Percentiles rank a stretch among this genome's conserved stretches.
phyloP scores from a whole-genome alignment of 1,284 basidiomycete species.

The Ustilago crameri region DNA sequence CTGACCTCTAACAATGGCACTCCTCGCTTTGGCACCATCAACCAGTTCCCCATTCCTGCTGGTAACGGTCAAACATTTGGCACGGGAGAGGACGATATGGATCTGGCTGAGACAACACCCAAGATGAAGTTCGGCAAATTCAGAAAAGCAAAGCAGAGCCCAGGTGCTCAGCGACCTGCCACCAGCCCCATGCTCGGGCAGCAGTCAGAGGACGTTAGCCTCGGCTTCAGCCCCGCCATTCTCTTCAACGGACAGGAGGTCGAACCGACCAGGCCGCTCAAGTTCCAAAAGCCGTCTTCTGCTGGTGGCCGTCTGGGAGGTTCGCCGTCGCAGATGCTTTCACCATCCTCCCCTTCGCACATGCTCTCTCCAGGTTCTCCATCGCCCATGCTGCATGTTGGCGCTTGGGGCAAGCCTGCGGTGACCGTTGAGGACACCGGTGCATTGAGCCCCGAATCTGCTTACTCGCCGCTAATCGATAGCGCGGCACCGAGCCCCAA shows the following conservation, averaged over 20 bases:
- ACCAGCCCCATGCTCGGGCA: conserved; percentile 29
- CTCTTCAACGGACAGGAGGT: conserved; percentile 43
- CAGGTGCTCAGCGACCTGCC: conserved; percentile 12
- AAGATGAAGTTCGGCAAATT: conserved; percentile 13
- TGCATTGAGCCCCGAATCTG: conserved; percentile 5
- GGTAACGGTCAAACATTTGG: conserved; percentile 5
- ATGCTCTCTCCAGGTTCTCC: conserved; percentile 22
- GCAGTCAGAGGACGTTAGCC: conserved; percentile 6
- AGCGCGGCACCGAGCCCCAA: conserved; percentile 12
- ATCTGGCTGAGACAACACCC: conserved; percentile 18
- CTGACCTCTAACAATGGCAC: conserved; percentile 29
- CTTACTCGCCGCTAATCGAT: conserved; percentile 27
- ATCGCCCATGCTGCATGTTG: conserved; percentile 44
- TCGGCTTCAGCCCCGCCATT: conserved; percentile 38
- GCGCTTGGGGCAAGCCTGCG: conserved; percentile 20
- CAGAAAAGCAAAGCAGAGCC: conserved; percentile 1
- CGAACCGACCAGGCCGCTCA: conserved; percentile 39
- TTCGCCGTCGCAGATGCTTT: conserved; percentile 25
- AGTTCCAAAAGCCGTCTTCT: conserved; percentile 31
- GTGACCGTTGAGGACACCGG: background rate
- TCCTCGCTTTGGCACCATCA: conserved; percentile 31
- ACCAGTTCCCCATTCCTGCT: conserved; percentile 31
- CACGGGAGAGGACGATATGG: conserved; percentile 1
- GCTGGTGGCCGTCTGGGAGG: conserved; percentile 33
- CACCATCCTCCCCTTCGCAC: conserved; percentile 18